Conservation (phyloP, 257 asterid genomes). For the Rehmannia glutinosa region DNA sequence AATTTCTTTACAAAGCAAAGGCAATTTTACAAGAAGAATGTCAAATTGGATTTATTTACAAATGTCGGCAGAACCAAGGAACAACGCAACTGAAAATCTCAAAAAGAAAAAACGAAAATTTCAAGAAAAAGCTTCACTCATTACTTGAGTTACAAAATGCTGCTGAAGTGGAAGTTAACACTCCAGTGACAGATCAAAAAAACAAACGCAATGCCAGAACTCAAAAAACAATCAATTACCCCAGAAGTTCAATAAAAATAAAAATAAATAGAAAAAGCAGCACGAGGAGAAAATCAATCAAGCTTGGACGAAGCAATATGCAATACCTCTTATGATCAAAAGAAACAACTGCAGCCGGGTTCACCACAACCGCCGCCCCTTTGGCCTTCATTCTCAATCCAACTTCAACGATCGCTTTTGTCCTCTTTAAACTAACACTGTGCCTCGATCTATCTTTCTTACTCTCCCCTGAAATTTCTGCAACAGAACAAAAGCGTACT, state of each 20-base stretch:
- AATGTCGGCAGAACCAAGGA: too few relatives aligned
- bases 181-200: constrained; percentile 9
- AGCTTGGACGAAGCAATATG: constrained; percentile 8
- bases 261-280: too few relatives aligned
- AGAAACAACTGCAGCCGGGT: constrained; percentile 45
- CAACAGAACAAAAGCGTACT: not conserved
- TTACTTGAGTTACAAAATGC: constrained; percentile 11
- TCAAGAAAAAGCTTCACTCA: not conserved
- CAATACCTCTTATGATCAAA: constrained; percentile 78
- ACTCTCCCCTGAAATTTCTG: constrained; percentile 11
- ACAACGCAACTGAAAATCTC: not conserved
- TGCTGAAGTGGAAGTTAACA: not conserved
- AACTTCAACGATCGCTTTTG: constrained; percentile 18
- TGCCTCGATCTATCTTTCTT: constrained; percentile 9
- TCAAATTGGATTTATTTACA: too few relatives aligned
- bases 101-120: not conserved
- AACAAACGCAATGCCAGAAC: constrained; percentile 6
- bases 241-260: not conserved
- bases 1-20: not conserved
- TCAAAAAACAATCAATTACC: not conserved
- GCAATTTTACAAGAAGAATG: too few relatives aligned
- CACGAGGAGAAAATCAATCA: too few relatives aligned
- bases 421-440: too few relatives aligned
- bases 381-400: constrained; percentile 56
- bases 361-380: constrained; percentile 42